A percentile compares a stretch with the other conserved stretches of the same genome.
phyloP scores from a whole-genome alignment of 345 rosid genomes.

The Durio zibethinus region DNA sequence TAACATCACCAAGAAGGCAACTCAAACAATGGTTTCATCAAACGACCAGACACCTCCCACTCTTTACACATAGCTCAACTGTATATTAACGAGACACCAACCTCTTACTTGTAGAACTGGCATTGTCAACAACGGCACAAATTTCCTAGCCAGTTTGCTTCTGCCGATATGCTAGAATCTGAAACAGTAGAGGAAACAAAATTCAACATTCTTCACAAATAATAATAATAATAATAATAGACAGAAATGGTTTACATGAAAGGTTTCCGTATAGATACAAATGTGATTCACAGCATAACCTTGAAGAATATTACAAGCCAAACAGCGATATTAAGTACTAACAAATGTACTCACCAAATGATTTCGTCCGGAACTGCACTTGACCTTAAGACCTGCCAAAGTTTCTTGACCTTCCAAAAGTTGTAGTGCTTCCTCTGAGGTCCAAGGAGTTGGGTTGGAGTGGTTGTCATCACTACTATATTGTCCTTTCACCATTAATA shows the following conservation, averaged over 20 bases:
- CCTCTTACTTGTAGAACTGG: neutral
- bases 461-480: constrained; percentile 20
- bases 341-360: constrained; percentile 34
- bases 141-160: constrained; percentile 22
- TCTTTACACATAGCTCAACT: neutral
- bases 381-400: constrained; percentile 32
- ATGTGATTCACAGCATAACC: neutral
- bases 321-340: neutral
- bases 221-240: too few species aligned
- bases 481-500: constrained; percentile 43
- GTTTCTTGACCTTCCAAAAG: constrained; percentile 55
- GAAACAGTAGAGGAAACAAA: constrained; percentile 11
- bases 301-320: neutral
- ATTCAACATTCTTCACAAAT: neutral
- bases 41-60: neutral
- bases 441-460: constrained; percentile 25
- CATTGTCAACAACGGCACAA: neutral
- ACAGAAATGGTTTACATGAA: neutral
- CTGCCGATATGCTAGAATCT: constrained; percentile 54
- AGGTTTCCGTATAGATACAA: neutral
- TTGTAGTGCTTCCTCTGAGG: constrained; percentile 38
- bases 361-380: constrained; percentile 26
- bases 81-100: neutral
- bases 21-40: neutral
- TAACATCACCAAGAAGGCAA: neutral